Evolutionary conservation across 768 basidiomycete species (phyloP).

Genomic region (Suillus lakei): DNA sequence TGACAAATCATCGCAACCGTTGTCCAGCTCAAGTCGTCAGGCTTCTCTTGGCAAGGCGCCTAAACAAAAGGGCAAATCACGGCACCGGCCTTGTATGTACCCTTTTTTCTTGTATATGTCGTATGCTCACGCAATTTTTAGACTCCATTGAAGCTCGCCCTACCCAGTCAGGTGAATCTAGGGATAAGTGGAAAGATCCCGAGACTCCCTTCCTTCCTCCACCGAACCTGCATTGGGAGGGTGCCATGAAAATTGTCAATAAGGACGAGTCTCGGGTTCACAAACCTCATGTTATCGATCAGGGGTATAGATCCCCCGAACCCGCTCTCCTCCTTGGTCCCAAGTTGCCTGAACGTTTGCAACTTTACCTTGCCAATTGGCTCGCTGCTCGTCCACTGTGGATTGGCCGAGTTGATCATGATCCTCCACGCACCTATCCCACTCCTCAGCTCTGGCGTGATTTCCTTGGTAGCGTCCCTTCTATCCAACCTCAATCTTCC

Average conservation of each 20-base stretch:
- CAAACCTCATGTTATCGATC: not conserved
- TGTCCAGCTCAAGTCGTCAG: not conserved
- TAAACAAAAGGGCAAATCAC: not conserved
- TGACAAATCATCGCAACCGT: not conserved
- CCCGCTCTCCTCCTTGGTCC: not conserved
- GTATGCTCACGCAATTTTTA: not conserved
- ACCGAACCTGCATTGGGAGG: constrained; percentile 1
- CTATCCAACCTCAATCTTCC: not conserved
- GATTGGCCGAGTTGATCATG: not conserved
- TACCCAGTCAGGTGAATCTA: not conserved
- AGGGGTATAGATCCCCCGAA: not conserved
- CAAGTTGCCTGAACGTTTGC: not conserved
- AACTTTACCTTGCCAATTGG: constrained; percentile 5
- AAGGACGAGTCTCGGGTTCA: not conserved
- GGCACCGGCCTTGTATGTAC: not conserved
- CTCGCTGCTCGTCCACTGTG: not conserved
- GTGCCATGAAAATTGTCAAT: not conserved
- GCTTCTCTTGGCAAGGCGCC: constrained; percentile 10
- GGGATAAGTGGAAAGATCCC: constrained; percentile 2
- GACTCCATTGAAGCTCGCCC: not conserved
- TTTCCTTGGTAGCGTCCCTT: constrained; percentile 7
- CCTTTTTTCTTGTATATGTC: not conserved
- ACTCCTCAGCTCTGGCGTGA: constrained; percentile 4
- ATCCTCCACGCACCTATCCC: not conserved
- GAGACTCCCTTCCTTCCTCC: not conserved